Conservation (phyloP, 192 early-diverging fungal genomes). For the Jimgerdemannia flammicorona region DNA sequence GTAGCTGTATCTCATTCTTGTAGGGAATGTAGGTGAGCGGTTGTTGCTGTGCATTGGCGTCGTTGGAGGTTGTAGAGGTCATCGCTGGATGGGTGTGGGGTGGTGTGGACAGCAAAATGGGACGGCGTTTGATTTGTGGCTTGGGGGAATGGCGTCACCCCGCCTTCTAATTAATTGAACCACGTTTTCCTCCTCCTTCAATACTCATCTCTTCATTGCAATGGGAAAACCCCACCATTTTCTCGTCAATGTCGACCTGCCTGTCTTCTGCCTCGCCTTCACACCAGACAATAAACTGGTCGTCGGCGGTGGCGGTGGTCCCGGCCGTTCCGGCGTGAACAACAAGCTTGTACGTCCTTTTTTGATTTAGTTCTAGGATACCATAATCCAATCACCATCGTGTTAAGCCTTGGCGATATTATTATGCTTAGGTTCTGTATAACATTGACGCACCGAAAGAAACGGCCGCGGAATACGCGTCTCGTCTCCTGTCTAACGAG, state of each 20-base stretch:
- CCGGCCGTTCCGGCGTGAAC: constrained; percentile 74
- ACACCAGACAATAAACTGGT: constrained; percentile 54
- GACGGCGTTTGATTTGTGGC: too few relatives aligned
- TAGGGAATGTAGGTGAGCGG: constrained; percentile 52
- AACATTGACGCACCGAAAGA: constrained; percentile 34
- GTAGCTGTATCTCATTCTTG: constrained; percentile 71
- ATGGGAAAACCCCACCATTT: not conserved
- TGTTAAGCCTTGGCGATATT: constrained; percentile 1
- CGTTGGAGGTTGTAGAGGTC: not conserved
- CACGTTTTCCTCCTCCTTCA: too few relatives aligned
- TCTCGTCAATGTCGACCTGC: constrained; percentile 23
- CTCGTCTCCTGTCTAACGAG: constrained; percentile 25
- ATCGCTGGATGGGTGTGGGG: too few relatives aligned
- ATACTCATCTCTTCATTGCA: not conserved
- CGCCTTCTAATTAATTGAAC: too few relatives aligned
- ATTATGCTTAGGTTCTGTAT: constrained; percentile 42
- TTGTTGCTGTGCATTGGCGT: not conserved
- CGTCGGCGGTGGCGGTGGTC: constrained; percentile 86
- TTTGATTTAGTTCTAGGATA: not conserved
- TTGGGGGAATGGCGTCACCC: too few relatives aligned
- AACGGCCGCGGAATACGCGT: constrained; percentile 20
- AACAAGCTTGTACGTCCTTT: constrained; percentile 74
- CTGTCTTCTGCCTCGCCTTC: constrained; percentile 58
- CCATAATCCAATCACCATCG: not conserved
- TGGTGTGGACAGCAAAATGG: too few relatives aligned